Percentiles rank a stretch among this genome's conserved stretches.
Evolutionary conservation across 306 rosid genomes (phyloP).

Genomic region (Begonia fuchsioides): DNA sequence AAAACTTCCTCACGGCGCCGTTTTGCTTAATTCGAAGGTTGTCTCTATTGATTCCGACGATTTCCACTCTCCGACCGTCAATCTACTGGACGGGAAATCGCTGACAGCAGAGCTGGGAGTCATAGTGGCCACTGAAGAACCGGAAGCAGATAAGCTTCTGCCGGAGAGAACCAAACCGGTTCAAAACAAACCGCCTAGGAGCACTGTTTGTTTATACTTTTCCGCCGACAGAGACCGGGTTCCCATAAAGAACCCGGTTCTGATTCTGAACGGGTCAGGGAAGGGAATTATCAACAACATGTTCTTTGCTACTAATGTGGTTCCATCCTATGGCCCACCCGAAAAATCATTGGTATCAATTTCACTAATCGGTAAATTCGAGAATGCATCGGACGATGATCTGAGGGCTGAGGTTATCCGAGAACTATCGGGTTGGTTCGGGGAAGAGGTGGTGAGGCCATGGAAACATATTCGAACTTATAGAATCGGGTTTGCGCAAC

Average conservation of each 20-base stretch:
- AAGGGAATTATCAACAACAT: conserved; percentile 74
- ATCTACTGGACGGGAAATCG: conserved; percentile 42
- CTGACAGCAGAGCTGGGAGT: conserved; percentile 53
- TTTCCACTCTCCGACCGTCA: conserved; percentile 27
- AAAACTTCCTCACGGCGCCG: conserved; percentile 36
- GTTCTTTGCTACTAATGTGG: conserved; percentile 85
- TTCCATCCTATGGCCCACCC: conserved; percentile 56
- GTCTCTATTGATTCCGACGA: conserved; percentile 25
- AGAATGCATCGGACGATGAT: conserved; percentile 24
- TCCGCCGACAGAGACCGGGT: conserved; percentile 22
- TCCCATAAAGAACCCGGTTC: conserved; percentile 40
- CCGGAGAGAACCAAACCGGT: conserved; percentile 19
- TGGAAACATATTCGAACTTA: conserved; percentile 71
- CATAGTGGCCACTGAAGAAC: conserved; percentile 65
- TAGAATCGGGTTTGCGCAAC: conserved; percentile 62
- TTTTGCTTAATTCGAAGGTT: conserved; percentile 35
- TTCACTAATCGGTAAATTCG: conserved; percentile 47
- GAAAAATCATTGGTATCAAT: conserved; percentile 45
- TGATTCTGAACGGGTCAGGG: conserved; percentile 70
- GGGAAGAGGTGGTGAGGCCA: conserved; percentile 20
- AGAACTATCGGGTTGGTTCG: conserved; percentile 62
- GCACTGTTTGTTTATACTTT: conserved; percentile 64
- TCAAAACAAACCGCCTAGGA: conserved; percentile 35
- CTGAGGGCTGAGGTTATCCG: conserved; percentile 27
- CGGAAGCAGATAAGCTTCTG: conserved; percentile 27